These are phyloP conservation scores for Wallacemonas sp. DNA, from an alignment of 208 protist genomes.

Conservation along the genomic window DNA sequence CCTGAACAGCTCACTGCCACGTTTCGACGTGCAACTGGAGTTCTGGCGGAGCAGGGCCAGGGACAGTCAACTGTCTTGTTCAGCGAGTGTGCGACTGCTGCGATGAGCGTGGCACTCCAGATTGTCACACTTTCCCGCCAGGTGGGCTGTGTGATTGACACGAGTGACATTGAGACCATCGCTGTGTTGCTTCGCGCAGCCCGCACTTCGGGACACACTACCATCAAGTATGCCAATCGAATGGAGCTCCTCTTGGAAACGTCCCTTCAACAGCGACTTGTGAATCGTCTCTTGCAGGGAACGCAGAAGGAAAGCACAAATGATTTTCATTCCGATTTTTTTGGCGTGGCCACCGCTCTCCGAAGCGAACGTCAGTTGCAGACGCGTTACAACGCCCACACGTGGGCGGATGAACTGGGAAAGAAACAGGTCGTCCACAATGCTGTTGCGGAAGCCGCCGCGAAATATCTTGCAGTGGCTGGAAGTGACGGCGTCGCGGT, in stretches of 20 bases:
- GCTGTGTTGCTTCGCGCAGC: conserved; percentile 61
- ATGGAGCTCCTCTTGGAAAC: conserved; percentile 69
- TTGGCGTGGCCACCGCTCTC: conserved; percentile 39
- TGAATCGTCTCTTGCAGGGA: conserved; percentile 42
- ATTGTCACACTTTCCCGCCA: conserved; percentile 65
- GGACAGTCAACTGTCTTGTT: background rate
- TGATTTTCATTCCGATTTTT: conserved; percentile 29
- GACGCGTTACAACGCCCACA: conserved; percentile 52
- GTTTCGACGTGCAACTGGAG: conserved; percentile 23
- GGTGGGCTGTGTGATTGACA: conserved; percentile 43
- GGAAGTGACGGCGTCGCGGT: conserved; percentile 6
- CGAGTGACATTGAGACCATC: conserved; percentile 42
- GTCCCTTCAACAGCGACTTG: conserved; percentile 43
- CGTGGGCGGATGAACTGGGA: conserved; percentile 56
- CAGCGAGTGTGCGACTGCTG: conserved; percentile 31
- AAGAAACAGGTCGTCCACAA: conserved; percentile 24
- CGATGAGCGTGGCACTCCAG: conserved; percentile 55
- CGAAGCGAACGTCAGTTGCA: conserved; percentile 45
- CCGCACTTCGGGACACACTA: conserved; percentile 51
- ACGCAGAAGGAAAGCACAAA: conserved; percentile 4
- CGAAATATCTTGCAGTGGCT: conserved; percentile 30
- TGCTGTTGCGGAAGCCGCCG: conserved; percentile 25
- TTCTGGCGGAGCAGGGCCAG: background rate
- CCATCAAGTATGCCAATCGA: conserved; percentile 39
- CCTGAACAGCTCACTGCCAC: conserved; percentile 27